These are phyloP conservation scores for Pseudogymnoascus sp. DNA, from an alignment of 2,329 filamentous ascomycete species.

Conservation along the genomic window DNA sequence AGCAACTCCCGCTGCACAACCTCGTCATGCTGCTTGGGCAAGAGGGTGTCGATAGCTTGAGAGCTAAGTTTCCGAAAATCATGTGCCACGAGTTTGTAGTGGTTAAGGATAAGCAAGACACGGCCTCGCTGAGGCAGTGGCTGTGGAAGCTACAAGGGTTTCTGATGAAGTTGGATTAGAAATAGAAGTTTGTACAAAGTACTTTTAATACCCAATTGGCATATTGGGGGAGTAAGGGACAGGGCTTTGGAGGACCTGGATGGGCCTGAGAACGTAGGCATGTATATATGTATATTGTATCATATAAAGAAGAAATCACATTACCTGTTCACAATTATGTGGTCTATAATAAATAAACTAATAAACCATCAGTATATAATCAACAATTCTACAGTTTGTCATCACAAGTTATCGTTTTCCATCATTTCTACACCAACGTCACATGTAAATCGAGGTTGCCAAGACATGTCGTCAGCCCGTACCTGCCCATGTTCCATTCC, in stretches of 20 bases:
- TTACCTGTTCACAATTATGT: background rate
- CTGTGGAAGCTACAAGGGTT: slow-evolving; percentile 40
- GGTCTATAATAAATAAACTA: background rate
- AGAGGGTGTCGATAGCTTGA: slow-evolving; percentile 35
- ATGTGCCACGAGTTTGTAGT: slow-evolving; percentile 33
- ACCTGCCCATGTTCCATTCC: background rate
- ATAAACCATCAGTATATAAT: background rate
- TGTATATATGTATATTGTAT: background rate
- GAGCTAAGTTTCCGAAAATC: slow-evolving; percentile 23
- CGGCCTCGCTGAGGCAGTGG: slow-evolving; percentile 38
- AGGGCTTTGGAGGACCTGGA: background rate
- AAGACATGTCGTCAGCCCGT: background rate
- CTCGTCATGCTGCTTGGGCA: slow-evolving; percentile 42
- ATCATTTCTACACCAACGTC: background rate
- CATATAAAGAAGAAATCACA: background rate
- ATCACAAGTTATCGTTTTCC: background rate
- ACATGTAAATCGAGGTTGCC: background rate
- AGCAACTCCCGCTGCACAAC: slow-evolving; percentile 44
- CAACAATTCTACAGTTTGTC: background rate
- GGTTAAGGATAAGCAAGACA: slow-evolving; percentile 35
- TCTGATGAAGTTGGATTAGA: background rate
- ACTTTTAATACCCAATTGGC: background rate
- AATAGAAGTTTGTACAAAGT: background rate
- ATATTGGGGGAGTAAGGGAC: background rate
- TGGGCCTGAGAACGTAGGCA: background rate